Base-by-base conservation (phyloP, 345 rosid species). In the Eucalyptus pauciflora region DNA sequence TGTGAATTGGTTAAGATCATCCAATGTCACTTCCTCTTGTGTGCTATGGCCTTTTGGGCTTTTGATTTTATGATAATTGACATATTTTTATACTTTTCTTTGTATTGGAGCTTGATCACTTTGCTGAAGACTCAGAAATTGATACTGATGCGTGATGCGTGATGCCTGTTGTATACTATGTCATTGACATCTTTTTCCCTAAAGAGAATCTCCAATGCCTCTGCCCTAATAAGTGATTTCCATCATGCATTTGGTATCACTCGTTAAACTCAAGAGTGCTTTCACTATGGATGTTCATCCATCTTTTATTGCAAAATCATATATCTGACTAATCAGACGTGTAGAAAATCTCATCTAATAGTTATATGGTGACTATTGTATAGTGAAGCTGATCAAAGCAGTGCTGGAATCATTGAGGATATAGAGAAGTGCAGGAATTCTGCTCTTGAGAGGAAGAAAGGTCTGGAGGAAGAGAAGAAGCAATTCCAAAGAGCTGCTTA, bases 401-500 rank as follows among this genome's bases (percentile, higher is more conserved):
- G 97, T 51, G 90, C 87, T 80, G 97, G 93, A 90, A 92, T 98
- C 79, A 88, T 87, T 85, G 98, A 95, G 92, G 99, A 98, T 91
- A 94, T 95, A 60, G 97, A 91, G 91, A 97, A 94, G 92, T 95
- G 95, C 93, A 95, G 93, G 91, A 95, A 92, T 49, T 92, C 92
- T 85, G 96, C 95, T 48, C 90, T 92, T 80, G 97, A 97, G 92
- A 94, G 94, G 94, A 96, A 95, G 95, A 94, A 92, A 88, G 71
- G 43, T 52, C 90, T 98, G 62, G 98, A 95, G 87, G 98, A 95
- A 64, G 96, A 96, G 93, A 97, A 92, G 92, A 94, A 95, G 58
- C 94, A 80, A 85, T 94, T 94, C 92, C 98, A 96, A 94, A 96
- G 95, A 91, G 99, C 97, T 93, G 99, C 96, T 89, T 96, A 91